Evolutionary conservation across 257 asterid species (phyloP), one percentile per base, ranked within the genome.

Genomic region (Fraxinus quadrangulata): DNA sequence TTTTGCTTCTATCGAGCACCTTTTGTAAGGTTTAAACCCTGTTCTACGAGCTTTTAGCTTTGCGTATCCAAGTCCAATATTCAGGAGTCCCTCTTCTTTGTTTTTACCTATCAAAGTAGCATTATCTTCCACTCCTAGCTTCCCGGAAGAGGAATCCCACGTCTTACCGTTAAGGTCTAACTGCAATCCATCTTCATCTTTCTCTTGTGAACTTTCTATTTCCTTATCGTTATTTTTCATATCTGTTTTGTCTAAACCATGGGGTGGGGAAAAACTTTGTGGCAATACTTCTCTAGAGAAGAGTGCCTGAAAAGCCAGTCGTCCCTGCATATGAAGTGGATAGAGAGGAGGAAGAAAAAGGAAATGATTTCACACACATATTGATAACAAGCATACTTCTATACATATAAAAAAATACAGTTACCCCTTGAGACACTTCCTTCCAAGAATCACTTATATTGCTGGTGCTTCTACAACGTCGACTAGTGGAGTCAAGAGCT

Each of bases 1-100:
- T 78, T 86, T 91, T 24, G 96, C 99, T 86, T 93, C 98, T 85
- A 86, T 72, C 5, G 97, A 88, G 81, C 99, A 95, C 80, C 99
- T 91, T 87, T 95, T 95, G 88, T 95, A 93, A 71, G 99, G 99
- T 85, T 90, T 95, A 79, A 95, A 95, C 76, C 99, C 99, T 24
- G 91, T 90, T 63, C 81, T 86, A 2, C 81, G 74, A 45, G 88
- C 83, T 82, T 87, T 92, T 75, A 89, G 87, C 83, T 90, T 94
- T 31, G 78, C 74, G 1, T 82, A 83, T 79, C 88, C 90, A 67
- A 85, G 84, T 71, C 91, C 94, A 75, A 76, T 7, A 31, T 76
- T 70, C 71, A 84, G 86, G 8, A 75, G 77, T 36, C 89, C 90
- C 59, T 78, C 91, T 61, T 83, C 88, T 78, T 80, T 80, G 82